phyloP scores from a whole-genome alignment of 2,329 filamentous ascomycete genomes.

The Aplosporella prunicola region DNA sequence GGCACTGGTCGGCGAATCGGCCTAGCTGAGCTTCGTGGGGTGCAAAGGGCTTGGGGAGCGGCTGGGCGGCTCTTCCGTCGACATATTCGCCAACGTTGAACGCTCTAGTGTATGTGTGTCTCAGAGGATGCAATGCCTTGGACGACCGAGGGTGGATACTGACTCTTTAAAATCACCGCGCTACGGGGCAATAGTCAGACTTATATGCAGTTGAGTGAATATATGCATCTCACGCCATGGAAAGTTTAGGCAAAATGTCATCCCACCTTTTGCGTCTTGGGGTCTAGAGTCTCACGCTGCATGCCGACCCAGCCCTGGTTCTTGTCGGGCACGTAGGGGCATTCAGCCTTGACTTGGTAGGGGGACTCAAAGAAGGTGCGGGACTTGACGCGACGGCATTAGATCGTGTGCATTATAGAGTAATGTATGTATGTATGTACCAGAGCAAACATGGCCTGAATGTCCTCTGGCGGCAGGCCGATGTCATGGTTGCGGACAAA shows the following conservation, averaged over 20 bases:
- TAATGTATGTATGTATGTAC: conserved; percentile 37
- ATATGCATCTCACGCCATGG: not conserved
- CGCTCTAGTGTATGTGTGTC: conserved; percentile 52
- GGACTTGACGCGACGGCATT: too few relatives aligned
- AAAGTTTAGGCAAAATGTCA: not conserved
- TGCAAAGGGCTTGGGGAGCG: conserved; percentile 57
- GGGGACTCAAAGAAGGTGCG: conserved; percentile 64
- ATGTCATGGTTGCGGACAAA: conserved; percentile 66
- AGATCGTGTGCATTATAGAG: too few relatives aligned
- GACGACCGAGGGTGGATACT: conserved; percentile 14
- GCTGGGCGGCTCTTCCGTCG: conserved; percentile 61
- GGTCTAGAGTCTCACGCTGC: conserved; percentile 82
- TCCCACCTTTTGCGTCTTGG: conserved; percentile 64
- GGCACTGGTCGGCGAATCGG: conserved; percentile 61
- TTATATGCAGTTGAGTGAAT: not conserved
- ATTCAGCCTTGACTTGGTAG: conserved; percentile 60
- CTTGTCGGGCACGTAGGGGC: conserved; percentile 57
- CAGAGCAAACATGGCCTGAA: conserved; percentile 64
- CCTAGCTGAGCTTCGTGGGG: conserved; percentile 52
- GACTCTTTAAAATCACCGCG: conserved; percentile 84
- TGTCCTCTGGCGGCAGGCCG: conserved; percentile 52
- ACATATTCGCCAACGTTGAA: conserved; percentile 85
- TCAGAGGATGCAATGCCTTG: conserved; percentile 4
- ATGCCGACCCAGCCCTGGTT: conserved; percentile 86
- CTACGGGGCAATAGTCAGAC: conserved; percentile 23